Conservation (phyloP, 257 asterid genomes). For the Plantago elongata region DNA sequence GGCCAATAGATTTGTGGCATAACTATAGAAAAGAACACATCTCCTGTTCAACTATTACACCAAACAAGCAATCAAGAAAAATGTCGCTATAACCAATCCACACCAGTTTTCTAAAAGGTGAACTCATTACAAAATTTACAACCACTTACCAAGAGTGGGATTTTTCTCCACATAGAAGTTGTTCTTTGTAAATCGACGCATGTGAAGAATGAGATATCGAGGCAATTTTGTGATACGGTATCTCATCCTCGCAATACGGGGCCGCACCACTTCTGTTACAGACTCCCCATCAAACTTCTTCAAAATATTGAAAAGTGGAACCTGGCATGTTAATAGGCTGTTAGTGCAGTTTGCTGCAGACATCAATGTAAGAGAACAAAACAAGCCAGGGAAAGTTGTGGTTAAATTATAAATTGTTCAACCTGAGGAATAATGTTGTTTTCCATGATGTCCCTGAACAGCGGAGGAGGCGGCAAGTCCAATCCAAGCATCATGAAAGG, state of each 20-base stretch:
- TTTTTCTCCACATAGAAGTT: conserved; percentile 93
- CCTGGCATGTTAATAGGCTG: conserved; percentile 38
- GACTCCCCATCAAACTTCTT: conserved; percentile 95
- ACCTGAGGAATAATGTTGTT: conserved; percentile 99
- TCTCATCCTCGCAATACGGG: conserved; percentile 88
- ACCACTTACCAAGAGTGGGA: conserved; percentile 86
- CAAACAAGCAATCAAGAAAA: no score
- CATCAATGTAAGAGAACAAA: not conserved
- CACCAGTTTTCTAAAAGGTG: not conserved
- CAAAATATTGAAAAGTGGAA: conserved; percentile 91
- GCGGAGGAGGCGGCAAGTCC: conserved; percentile 98
- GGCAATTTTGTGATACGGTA: conserved; percentile 89
- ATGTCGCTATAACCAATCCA: not conserved
- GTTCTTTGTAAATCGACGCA: conserved; percentile 91
- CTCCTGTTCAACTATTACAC: no score
- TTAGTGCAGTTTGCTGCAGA: not conserved
- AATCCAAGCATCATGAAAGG: conserved; percentile 91
- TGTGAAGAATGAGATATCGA: conserved; percentile 68
- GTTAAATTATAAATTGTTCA: not conserved
- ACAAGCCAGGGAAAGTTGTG: no score
- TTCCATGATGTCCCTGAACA: conserved; percentile 91
- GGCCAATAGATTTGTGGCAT: no score
- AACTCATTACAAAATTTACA: conserved; percentile 17
- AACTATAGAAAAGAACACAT: no score
- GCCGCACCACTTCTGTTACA: conserved; percentile 88